Base-by-base conservation (phyloP, 176 grass and related monocot genomes). In the Eragrostis nindensis region DNA sequence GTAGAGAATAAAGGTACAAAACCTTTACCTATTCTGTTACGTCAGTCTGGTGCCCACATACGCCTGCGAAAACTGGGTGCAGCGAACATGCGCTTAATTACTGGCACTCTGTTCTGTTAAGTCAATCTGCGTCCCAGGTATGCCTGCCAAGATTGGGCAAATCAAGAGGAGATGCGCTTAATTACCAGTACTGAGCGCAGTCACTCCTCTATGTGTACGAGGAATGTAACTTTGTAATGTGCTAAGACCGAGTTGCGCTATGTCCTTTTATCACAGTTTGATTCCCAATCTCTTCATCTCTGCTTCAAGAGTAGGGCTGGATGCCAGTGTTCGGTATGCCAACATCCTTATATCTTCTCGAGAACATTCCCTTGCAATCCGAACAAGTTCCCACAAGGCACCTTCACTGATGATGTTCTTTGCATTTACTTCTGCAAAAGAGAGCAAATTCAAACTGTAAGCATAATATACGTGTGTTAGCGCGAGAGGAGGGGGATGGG, bases 371-470 rank as follows among this genome's bases (percentile, higher is more conserved):
- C 93, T 87, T 26, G 97, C 91, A 49, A 99, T 96, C 45, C 97
- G 91, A 26, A 99, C 93, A 76, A 99, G 86, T 77, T 99, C 97
- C 97, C 97, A 99, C 78, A 99, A 88, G 7, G 97, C 97, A 24
- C 97, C 91, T 82, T 96, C 93, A 41, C 75, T 77, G 30, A 95
- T 88, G 43, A 99, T 93, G 29, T 99, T 93, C 59, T 92, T 93
- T 25, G 91, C 77, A 82, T 99, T 99, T 73, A 99, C 80, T 83
- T 99, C 97, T 99, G 80, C 68, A 84, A 24, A 77, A 73, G 25
- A 77, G 24, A 39, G 27, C 62, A 62, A 62, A 70, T 62, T 45
- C 65, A 67, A 68, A 86, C 44, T 67, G 67, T 60, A 49, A 56
- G 24, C 64, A 71, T 64, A 62, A 30, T 0, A 76, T 70, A 16